Percentiles rank a stretch among this genome's conserved stretches.
Conservation (phyloP, 2,329 filamentous ascomycete species). For the Neospermospora avenae region DNA sequence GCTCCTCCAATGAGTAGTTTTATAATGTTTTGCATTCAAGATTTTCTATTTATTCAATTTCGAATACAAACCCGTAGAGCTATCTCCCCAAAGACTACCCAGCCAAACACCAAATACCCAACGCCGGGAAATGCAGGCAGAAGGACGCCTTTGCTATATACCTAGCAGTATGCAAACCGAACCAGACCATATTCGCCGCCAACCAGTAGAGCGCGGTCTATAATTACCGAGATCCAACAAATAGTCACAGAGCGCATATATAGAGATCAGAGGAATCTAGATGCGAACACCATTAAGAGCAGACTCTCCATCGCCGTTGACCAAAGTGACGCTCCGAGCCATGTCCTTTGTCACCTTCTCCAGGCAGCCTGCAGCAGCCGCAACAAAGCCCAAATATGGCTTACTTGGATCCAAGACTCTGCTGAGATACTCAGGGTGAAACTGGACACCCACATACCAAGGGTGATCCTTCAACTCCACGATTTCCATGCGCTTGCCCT, state of each 20-base stretch:
- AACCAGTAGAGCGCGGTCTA: too few relatives aligned
- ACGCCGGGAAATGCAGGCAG: too few relatives aligned
- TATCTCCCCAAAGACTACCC: too few relatives aligned
- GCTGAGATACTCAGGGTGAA: constrained; percentile 82
- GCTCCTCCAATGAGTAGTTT: neutral
- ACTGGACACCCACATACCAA: constrained; percentile 83
- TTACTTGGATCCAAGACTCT: constrained; percentile 71
- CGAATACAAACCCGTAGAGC: neutral
- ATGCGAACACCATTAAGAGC: constrained; percentile 9
- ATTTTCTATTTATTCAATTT: neutral
- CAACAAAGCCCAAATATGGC: constrained; percentile 81
- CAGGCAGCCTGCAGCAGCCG: constrained; percentile 52
- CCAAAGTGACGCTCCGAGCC: neutral
- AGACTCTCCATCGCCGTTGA: neutral
- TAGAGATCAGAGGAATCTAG: neutral
- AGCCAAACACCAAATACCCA: too few relatives aligned
- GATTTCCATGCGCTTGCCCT: constrained; percentile 76
- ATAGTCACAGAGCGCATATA: neutral
- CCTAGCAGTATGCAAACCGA: neutral
- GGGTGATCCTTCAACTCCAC: constrained; percentile 80
- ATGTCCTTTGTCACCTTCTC: constrained; percentile 27
- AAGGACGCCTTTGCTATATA: neutral
- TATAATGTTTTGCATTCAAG: neutral
- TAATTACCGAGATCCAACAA: neutral
- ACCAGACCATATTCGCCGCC: neutral